Evolutionary conservation across 1,139 yeast genomes (phyloP), one percentile per base, ranked within the genome.

Genomic region (Saccharomyces uvarum): DNA sequence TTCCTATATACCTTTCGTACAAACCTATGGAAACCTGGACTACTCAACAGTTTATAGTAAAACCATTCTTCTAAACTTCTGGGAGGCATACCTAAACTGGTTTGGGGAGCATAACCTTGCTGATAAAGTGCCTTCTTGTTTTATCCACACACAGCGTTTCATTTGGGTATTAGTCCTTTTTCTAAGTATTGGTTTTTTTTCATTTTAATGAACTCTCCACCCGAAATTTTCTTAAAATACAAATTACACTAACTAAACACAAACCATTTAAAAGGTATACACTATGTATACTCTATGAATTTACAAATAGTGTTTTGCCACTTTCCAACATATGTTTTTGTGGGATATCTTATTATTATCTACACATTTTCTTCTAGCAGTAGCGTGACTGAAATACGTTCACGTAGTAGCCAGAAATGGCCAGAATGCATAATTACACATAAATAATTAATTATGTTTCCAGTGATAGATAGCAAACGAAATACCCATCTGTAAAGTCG

Each of bases 11-110:
- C 72, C 16, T 75, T 73, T 49, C 83, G 75, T 4, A 88, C 97
- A 74, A 86, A 81, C 49, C 81, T 73, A 63, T 86, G 85, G 65
- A 89, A 89, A 1, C 79, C 74, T 0, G 79, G 81, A 6, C 93
- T 84, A 47, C 75, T 76, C 61, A 88, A 76, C 6, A 86, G 73
- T 75, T 77, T 61, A 48, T 56, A 59, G 59, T 78, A 82, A 5
- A 82, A 67, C 57, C 74, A 71, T 65, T 81, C 83, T 59, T 80
- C 82, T 24, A 80, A 55, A 31, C 75, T 70, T 56, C 74, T 63
- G 11, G 80, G 80, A 28, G 62, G 57, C 29, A 59, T 57, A 50
- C 59, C 59, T 29, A 5, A 19, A 19, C 44, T 38, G n/a, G 19
- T 19, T 11, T 16, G n/a, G 7, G 2, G 9, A 16, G n/a, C 67